These are phyloP conservation scores for Zymoseptoria crescenta DNA, from an alignment of 2,329 filamentous ascomycete species.

Conservation along the genomic window DNA sequence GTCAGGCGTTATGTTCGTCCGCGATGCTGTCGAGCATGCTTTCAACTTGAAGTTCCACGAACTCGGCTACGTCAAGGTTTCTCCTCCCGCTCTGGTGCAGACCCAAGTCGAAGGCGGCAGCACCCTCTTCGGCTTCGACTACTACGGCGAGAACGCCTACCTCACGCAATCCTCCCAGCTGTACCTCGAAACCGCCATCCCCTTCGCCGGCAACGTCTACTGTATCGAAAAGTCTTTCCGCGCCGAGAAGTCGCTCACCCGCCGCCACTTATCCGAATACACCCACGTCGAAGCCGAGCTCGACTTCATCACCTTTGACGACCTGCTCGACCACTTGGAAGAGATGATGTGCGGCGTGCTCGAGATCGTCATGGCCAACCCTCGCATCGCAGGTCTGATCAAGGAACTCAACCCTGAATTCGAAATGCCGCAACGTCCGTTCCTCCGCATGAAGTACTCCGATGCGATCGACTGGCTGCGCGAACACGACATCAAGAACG, in stretches of 20 bases:
- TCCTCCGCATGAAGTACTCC: conserved; percentile 88
- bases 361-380: conserved; percentile 66
- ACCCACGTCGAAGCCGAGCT: conserved; percentile 94
- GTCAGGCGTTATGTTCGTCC: conserved; percentile 80
- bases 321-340: conserved; percentile 82
- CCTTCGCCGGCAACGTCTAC: conserved; percentile 88
- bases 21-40: conserved; percentile 69
- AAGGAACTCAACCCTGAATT: conserved; percentile 89
- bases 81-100: conserved; percentile 84
- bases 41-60: conserved; percentile 76
- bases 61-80: conserved; percentile 70
- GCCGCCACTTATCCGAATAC: conserved; percentile 91
- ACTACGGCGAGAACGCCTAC: conserved; percentile 85
- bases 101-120: conserved; percentile 90
- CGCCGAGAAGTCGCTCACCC: conserved; percentile 89
- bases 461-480: conserved; percentile 93
- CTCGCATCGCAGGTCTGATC: conserved; percentile 63
- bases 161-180: conserved; percentile 95
- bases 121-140: conserved; percentile 82
- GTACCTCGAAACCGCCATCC: conserved; percentile 91
- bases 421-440: conserved; percentile 70
- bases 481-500: conserved; percentile 85
- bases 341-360: conserved; percentile 80
- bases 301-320: conserved; percentile 88
- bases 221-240: conserved; percentile 99